Conservation (phyloP, 805 yeast genomes). For the Saccharomycopsis sp. region DNA sequence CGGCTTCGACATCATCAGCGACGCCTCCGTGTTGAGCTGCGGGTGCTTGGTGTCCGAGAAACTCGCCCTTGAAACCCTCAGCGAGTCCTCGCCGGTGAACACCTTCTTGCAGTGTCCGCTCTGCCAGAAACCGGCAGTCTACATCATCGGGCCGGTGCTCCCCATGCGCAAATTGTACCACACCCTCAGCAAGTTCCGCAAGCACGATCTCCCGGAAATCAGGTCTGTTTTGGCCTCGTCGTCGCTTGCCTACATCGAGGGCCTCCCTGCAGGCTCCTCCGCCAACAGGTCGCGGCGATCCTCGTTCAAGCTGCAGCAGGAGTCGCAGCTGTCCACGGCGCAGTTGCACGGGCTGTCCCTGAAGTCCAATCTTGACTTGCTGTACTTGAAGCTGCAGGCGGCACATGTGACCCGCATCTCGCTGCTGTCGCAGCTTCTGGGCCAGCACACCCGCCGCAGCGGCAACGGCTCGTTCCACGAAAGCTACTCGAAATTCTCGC, state of each 20-base stretch:
- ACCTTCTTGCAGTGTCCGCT: not conserved
- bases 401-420: not conserved
- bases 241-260: too few species aligned
- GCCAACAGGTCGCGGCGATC: not conserved
- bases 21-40: constrained; percentile 1
- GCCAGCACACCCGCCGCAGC: not conserved
- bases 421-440: not conserved
- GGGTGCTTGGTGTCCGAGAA: not conserved
- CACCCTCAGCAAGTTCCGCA: not conserved
- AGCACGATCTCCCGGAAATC: not conserved
- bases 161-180: not conserved
- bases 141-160: not conserved
- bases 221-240: not conserved
- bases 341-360: too few species aligned
- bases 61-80: not conserved
- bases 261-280: too few species aligned
- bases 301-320: not conserved
- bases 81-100: not conserved
- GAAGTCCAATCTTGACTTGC: not conserved
- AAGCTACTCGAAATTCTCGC: not conserved
- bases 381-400: not conserved
- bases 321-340: not conserved
- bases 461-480: not conserved
- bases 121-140: not conserved
- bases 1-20: not conserved